Evolutionary conservation across 2,329 filamentous ascomycete species (phyloP), one percentile per base, ranked within the genome.

Genomic region (Microdochium trichocladiopsis): DNA sequence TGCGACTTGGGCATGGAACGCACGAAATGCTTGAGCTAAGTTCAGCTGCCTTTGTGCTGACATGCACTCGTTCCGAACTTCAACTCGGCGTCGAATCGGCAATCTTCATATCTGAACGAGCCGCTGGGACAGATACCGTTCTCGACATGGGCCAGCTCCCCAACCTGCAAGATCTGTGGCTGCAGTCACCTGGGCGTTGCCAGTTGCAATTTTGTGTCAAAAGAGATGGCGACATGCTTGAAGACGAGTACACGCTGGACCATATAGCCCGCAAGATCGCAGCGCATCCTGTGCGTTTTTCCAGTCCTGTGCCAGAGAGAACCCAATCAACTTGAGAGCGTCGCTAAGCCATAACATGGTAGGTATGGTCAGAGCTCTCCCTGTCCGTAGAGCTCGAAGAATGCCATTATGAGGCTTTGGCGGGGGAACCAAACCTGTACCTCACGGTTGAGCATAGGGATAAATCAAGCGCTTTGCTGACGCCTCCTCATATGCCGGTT

Each of bases 331-430:
- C 25, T 11, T 14, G 48, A 23, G 21, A 14, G 6, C 16, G 10
- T 51, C 33, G 36, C 59, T 62, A 36, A 61, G 18, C 50, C n/a
- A n/a, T n/a, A 24, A 14, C 22, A 4, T 23, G 4, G 47, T 21
- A 67, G 65, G 18, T 66, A 11, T 67, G 65, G 65, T 37, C 53
- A 4, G 50, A 53, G 10, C 60, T 66, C 49, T 62, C 62, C 12
- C 57, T 67, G 5, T 53, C 43, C 1, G 59, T 62, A 25, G 48
- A 57, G 16, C 49, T 57, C 50, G 52, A 61, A 3, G 58, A 60
- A 12, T 50, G 65, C 49, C 56, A 59, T 9, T 59, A 62, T 50
- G 53, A 59, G 2, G 51, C 52, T 21, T 41, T 55, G 25, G 53
- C 56, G n/a, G 52, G 55, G 16, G 60, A 55, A 4, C 63, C 65